Evolutionary conservation across 768 basidiomycete genomes (phyloP).

Genomic region (Multifurca ochricompacta): DNA sequence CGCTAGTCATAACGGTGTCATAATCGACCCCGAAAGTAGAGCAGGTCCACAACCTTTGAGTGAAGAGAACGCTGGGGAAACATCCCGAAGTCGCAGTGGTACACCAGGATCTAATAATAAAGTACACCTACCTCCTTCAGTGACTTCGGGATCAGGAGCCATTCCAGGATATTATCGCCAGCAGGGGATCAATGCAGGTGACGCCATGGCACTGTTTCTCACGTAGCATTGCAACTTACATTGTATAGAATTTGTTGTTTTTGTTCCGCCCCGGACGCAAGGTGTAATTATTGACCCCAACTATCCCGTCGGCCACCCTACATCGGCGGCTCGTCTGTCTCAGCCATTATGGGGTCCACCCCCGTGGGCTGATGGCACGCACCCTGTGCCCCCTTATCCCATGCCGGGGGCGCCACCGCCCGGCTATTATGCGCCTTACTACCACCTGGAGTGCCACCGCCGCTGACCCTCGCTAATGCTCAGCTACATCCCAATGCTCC

Average conservation of each 20-base stretch:
- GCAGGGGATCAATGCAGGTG: constrained; percentile 47
- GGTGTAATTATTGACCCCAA: constrained; percentile 37
- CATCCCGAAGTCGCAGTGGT: constrained; percentile 43
- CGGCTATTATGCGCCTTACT: constrained; percentile 15
- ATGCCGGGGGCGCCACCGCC: constrained; percentile 15
- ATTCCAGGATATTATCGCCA: constrained; percentile 59
- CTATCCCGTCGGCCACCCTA: constrained; percentile 42
- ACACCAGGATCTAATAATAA: constrained; percentile 39
- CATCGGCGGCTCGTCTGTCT: constrained; percentile 41
- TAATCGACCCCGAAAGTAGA: constrained; percentile 43
- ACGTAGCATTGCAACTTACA: neutral
- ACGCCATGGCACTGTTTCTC: constrained; percentile 13
- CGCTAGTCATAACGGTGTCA: constrained; percentile 56
- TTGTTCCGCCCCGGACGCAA: constrained; percentile 27
- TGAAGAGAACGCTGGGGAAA: constrained; percentile 25
- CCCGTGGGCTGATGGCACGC: constrained; percentile 32
- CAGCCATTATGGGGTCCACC: constrained; percentile 29
- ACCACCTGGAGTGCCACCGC: constrained; percentile 22
- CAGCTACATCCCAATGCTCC: constrained; percentile 5
- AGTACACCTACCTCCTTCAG: constrained; percentile 24
- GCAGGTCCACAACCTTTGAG: constrained; percentile 21
- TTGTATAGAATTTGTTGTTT: constrained; percentile 8
- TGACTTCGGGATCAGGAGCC: constrained; percentile 32
- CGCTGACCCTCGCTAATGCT: constrained; percentile 22
- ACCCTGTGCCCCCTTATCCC: constrained; percentile 15